A percentile compares a stretch with the other conserved stretches of the same genome.
Conservation (phyloP, 108 stramenopile genomes). For the Cyclotella choctawhatcheeana region DNA sequence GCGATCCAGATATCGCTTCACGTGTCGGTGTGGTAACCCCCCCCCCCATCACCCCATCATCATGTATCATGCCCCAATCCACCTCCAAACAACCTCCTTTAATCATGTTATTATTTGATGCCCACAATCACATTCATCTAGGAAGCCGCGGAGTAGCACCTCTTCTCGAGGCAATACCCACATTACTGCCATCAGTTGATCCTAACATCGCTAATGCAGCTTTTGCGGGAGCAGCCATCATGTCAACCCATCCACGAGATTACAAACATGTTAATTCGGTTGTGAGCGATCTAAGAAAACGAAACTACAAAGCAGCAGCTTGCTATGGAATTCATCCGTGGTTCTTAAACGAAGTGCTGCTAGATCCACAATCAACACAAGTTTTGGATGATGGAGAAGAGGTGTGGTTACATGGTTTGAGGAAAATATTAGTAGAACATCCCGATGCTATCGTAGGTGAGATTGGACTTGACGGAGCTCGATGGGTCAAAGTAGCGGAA, state of each 20-base stretch:
- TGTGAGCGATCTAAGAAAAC: neutral
- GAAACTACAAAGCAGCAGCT: constrained; percentile 49
- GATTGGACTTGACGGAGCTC: constrained; percentile 81
- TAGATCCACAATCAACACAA: constrained; percentile 26
- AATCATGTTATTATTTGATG: constrained; percentile 75
- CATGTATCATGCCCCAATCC: no score
- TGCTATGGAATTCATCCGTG: constrained; percentile 90
- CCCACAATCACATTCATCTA: constrained; percentile 86
- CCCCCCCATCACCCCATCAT: no score
- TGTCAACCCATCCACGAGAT: constrained; percentile 89
- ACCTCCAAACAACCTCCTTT: no score
- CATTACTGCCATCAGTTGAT: neutral
- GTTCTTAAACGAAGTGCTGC: constrained; percentile 73
- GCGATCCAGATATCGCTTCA: no score
- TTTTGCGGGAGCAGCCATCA: constrained; percentile 78
- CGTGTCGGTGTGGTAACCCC: no score
- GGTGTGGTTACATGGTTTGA: constrained; percentile 60
- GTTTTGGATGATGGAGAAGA: constrained; percentile 21
- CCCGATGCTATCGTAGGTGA: constrained; percentile 82
- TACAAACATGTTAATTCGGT: constrained; percentile 52
- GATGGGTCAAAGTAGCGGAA: constrained; percentile 48
- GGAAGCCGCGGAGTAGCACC: constrained; percentile 54
- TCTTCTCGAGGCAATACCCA: constrained; percentile 13
- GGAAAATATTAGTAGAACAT: constrained; percentile 33
- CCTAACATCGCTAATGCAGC: neutral